Percentiles rank a stretch among this genome's conserved stretches.
phyloP scores from a whole-genome alignment of 75 land plant species.

The Sequoia sempervirens region DNA sequence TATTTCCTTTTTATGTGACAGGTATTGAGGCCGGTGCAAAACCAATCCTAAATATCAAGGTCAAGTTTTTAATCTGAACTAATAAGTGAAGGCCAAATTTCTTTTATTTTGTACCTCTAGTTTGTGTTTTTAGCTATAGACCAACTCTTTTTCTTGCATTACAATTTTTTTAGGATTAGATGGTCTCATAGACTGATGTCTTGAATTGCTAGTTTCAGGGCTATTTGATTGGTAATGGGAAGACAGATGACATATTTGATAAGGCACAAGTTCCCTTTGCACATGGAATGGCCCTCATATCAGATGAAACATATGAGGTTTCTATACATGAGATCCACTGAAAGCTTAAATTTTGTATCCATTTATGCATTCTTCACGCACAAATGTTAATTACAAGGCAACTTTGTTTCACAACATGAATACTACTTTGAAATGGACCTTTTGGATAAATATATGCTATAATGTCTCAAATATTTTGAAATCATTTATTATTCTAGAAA shows the following conservation, averaged over 20 bases:
- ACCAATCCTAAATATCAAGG: constrained; percentile 33
- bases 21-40: constrained; percentile 28
- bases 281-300: constrained; percentile 51
- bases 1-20: constrained; percentile 5
- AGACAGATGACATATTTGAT: constrained; percentile 32
- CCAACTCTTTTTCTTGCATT: background rate
- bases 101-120: background rate
- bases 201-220: constrained; percentile 25
- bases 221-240: constrained; percentile 41
- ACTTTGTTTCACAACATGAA: background rate
- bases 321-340: background rate
- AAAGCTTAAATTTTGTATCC: background rate
- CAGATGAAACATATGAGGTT: constrained; percentile 45
- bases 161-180: background rate
- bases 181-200: background rate
- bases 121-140: background rate
- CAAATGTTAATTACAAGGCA: background rate
- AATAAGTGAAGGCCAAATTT: background rate
- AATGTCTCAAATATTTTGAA: background rate
- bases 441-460: background rate
- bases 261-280: constrained; percentile 35
- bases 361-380: background rate
- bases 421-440: background rate
- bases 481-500: background rate
- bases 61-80: background rate